These are phyloP conservation scores for Cornus controversa DNA, from an alignment of 148 eudicot species.

Conservation along the genomic window DNA sequence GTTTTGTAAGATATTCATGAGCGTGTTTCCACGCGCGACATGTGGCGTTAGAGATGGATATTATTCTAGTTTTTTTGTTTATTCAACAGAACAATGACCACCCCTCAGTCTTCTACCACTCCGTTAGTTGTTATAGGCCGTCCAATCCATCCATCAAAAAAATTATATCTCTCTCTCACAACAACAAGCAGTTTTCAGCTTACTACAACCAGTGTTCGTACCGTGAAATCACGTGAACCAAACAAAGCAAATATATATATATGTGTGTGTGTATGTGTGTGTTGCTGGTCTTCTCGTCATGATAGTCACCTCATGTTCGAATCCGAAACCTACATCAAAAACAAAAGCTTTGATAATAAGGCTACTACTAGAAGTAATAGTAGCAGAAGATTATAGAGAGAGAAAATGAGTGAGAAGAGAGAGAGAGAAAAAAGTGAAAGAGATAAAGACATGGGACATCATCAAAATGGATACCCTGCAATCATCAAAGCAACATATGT, in stretches of 20 bases:
- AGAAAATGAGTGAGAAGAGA: not conserved
- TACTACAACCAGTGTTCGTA: conserved; percentile 29
- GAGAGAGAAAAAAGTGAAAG: conserved; percentile 21
- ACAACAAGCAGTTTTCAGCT: conserved; percentile 22
- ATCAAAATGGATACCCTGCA: conserved; percentile 31
- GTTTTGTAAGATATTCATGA: no score
- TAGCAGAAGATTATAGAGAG: conserved; percentile 31
- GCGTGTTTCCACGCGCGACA: not conserved
- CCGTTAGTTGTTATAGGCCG: conserved; percentile 15
- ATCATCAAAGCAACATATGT: conserved; percentile 48
- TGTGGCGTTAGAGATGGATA: not conserved
- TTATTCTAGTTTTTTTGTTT: conserved; percentile 15
- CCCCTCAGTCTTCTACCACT: conserved; percentile 7
- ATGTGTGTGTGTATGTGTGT: not conserved
- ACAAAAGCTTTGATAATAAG: conserved; percentile 6
- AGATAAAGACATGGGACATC: not conserved
- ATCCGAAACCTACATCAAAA: conserved; percentile 24
- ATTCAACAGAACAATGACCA: conserved; percentile 23
- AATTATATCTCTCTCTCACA: no score
- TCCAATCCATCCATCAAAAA: conserved; percentile 28
- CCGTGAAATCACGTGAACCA: conserved; percentile 46
- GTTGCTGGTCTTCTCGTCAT: conserved; percentile 30
- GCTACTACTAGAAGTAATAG: conserved; percentile 26
- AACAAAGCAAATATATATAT: not conserved
- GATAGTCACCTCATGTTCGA: conserved; percentile 25